These are phyloP conservation scores for Acer campestre DNA, from an alignment of 345 rosid genomes.

Conservation along the genomic window DNA sequence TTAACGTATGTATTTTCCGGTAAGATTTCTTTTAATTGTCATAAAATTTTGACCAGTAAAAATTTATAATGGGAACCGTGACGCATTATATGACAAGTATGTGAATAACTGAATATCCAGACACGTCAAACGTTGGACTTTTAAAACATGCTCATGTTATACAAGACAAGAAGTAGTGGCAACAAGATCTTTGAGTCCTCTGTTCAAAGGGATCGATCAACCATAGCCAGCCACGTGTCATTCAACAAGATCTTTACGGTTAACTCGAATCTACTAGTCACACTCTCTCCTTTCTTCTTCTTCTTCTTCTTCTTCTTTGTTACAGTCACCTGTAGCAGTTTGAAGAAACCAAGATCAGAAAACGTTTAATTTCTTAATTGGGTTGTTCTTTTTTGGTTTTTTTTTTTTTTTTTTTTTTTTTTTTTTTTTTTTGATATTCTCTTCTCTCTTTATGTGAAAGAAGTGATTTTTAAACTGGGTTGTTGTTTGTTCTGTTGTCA, in stretches of 20 bases:
- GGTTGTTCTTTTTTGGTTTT: background rate
- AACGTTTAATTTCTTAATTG: background rate
- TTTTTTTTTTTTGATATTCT: too few species aligned
- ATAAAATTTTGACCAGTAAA: too few species aligned
- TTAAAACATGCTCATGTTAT: too few species aligned
- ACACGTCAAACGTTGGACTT: too few species aligned
- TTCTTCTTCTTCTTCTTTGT: background rate
- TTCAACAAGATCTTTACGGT: too few species aligned
- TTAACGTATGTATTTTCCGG: too few species aligned
- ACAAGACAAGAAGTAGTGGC: slow-evolving; percentile 1
- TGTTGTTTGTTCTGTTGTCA: too few species aligned
- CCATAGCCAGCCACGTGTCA: background rate
- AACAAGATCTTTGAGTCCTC: slow-evolving; percentile 2
- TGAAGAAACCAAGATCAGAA: background rate
- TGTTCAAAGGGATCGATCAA: background rate
- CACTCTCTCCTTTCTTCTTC: background rate
- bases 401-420: too few species aligned
- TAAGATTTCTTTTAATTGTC: too few species aligned
- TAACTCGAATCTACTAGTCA: background rate
- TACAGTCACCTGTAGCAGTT: background rate
- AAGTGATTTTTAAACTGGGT: background rate
- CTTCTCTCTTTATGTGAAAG: background rate
- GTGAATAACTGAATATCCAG: too few species aligned
- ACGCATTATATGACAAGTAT: too few species aligned
- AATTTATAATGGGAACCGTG: background rate